Evolutionary conservation across 179 eudicot species (phyloP).

Genomic region (Spergularia azorica): DNA sequence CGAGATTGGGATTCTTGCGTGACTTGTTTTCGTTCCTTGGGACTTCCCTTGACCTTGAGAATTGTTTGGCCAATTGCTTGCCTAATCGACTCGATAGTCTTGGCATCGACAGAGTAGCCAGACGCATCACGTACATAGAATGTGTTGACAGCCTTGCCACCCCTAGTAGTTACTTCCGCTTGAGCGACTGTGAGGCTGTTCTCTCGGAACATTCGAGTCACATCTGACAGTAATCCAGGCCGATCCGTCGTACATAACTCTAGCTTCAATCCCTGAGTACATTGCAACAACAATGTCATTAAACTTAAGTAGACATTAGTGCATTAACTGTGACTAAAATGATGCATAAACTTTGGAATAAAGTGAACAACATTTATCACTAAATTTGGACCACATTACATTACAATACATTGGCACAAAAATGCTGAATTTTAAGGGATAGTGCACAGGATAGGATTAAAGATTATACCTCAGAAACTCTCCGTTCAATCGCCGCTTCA

Average conservation of each 20-base stretch:
- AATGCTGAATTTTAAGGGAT: slow-evolving; percentile 3
- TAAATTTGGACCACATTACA: background rate
- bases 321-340: background rate
- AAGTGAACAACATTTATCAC: background rate
- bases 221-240: slow-evolving; percentile 75
- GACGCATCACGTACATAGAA: slow-evolving; percentile 90
- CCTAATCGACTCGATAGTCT: slow-evolving; percentile 80
- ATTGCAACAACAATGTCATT: background rate
- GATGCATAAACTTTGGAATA: background rate
- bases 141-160: slow-evolving; percentile 81
- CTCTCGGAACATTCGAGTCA: slow-evolving; percentile 91
- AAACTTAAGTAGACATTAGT: background rate
- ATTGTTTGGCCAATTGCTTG: slow-evolving; percentile 88
- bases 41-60: slow-evolving; percentile 70
- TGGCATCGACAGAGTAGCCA: slow-evolving; percentile 79
- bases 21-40: slow-evolving; percentile 44
- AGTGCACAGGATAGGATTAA: background rate
- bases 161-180: slow-evolving; percentile 83
- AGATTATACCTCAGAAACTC: slow-evolving; percentile 85
- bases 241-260: slow-evolving; percentile 90
- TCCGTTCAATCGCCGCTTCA: slow-evolving; percentile 88
- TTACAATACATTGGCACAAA: background rate
- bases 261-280: slow-evolving; percentile 75
- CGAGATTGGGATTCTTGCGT: slow-evolving; percentile 81
- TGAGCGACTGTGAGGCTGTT: slow-evolving; percentile 80